These are phyloP conservation scores for Penicillium antarcticum DNA, from an alignment of 495 filamentous ascomycete genomes.

Conservation along the genomic window DNA sequence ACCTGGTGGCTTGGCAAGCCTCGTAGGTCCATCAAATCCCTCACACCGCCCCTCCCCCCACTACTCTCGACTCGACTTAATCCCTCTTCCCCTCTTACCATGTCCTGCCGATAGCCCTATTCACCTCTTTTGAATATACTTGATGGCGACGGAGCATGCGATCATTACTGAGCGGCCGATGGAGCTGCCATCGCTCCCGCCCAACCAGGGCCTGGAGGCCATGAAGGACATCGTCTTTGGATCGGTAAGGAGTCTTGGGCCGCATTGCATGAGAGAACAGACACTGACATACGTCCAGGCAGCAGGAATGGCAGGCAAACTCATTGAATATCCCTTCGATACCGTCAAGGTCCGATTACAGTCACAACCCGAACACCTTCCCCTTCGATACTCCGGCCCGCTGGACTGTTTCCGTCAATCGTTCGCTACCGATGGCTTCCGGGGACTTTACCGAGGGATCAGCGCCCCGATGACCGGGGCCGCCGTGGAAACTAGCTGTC, in stretches of 20 bases:
- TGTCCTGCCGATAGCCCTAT: slow-evolving; percentile 30
- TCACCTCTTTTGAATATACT: slow-evolving; percentile 21
- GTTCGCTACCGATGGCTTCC: slow-evolving; percentile 63
- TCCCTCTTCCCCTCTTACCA: slow-evolving; percentile 17
- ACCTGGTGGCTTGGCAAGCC: slow-evolving; percentile 17
- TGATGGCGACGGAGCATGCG: slow-evolving; percentile 46
- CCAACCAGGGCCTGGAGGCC: slow-evolving; percentile 61
- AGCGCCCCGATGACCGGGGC: slow-evolving; percentile 87
- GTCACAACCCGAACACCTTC: slow-evolving; percentile 75
- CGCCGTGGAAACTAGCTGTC: slow-evolving; percentile 85
- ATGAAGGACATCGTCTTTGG: slow-evolving; percentile 80
- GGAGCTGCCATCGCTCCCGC: slow-evolving; percentile 40
- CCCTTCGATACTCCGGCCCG: slow-evolving; percentile 80
- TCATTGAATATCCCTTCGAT: slow-evolving; percentile 97
- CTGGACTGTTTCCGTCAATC: slow-evolving; percentile 92
- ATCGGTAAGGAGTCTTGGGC: slow-evolving; percentile 57
- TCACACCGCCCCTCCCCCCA: slow-evolving; percentile 33
- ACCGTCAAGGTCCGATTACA: slow-evolving; percentile 83
- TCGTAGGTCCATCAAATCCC: slow-evolving; percentile 24
- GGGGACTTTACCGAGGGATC: slow-evolving; percentile 88
- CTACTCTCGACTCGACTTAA: slow-evolving; percentile 3
- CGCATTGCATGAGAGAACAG: slow-evolving; percentile 6
- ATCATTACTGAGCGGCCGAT: slow-evolving; percentile 39
- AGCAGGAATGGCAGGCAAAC: slow-evolving; percentile 89
- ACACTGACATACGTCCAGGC: slow-evolving; percentile 41